phyloP scores from a whole-genome alignment of 1,284 basidiomycete species.

The Puccinia polysora region DNA sequence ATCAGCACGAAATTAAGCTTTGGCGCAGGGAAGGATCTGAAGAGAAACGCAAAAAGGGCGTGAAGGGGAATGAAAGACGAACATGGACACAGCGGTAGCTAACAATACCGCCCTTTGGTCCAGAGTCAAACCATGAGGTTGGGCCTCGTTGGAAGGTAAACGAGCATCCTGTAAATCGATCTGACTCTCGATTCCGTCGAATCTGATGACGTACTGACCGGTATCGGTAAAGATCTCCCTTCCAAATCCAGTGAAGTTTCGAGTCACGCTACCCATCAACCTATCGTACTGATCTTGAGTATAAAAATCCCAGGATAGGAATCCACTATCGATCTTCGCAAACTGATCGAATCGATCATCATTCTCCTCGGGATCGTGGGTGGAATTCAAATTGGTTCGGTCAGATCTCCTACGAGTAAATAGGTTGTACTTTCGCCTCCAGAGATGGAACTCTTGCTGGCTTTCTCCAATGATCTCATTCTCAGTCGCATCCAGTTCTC shows the following conservation, averaged over 20 bases:
- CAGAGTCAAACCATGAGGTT: constrained; percentile 58
- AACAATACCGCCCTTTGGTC: constrained; percentile 71
- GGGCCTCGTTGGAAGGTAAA: too few relatives aligned
- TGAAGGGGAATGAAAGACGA: neutral
- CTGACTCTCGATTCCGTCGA: constrained; percentile 58
- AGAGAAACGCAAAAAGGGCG: too few relatives aligned
- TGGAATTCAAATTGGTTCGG: too few relatives aligned
- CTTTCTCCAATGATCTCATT: constrained; percentile 69
- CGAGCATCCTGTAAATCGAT: too few relatives aligned
- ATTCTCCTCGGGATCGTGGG: constrained; percentile 42
- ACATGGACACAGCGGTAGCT: constrained; percentile 37
- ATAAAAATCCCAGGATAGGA: constrained; percentile 74
- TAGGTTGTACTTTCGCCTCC: constrained; percentile 72
- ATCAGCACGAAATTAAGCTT: too few relatives aligned
- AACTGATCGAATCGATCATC: constrained; percentile 62
- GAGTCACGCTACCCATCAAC: constrained; percentile 65
- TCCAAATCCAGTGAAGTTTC: constrained; percentile 70
- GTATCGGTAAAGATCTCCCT: constrained; percentile 77
- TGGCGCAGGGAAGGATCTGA: too few relatives aligned
- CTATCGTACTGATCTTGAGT: constrained; percentile 61
- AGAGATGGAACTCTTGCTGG: constrained; percentile 80
- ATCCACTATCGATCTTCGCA: constrained; percentile 67
- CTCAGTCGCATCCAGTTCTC: too few relatives aligned
- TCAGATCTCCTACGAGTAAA: constrained; percentile 56
- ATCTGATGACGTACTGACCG: constrained; percentile 67